Evolutionary conservation across 306 rosid genomes (phyloP).

Genomic region (Castanospermum australe): DNA sequence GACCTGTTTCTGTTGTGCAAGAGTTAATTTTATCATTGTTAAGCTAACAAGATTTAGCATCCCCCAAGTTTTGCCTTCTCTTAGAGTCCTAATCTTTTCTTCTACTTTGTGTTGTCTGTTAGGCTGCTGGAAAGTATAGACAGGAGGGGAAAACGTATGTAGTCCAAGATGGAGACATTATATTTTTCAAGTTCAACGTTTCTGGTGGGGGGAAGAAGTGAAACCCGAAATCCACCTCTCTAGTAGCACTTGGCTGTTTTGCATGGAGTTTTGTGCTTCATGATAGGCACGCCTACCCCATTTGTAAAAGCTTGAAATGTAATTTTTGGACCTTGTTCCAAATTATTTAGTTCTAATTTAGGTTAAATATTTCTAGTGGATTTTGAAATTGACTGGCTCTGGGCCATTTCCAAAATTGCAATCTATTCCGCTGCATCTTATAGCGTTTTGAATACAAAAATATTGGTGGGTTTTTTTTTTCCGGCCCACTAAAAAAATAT

Average conservation of each 20-base stretch:
- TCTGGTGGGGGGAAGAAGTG: constrained; percentile 98
- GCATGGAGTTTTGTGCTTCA: constrained; percentile 27
- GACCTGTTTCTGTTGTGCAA: neutral
- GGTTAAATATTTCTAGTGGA: constrained; percentile 19
- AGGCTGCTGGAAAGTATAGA: constrained; percentile 93
- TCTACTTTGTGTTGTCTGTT: neutral
- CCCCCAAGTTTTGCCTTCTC: neutral
- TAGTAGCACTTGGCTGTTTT: neutral
- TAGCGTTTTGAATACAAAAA: constrained; percentile 11
- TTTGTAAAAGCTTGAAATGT: constrained; percentile 37
- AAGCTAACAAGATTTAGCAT: neutral
- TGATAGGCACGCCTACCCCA: constrained; percentile 9
- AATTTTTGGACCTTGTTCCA: constrained; percentile 30
- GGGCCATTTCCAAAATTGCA: constrained; percentile 2
- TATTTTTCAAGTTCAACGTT: constrained; percentile 92
- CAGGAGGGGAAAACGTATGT: constrained; percentile 95
- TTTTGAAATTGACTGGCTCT: constrained; percentile 16
- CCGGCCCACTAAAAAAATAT: neutral
- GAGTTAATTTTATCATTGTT: neutral
- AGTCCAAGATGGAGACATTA: constrained; percentile 91
- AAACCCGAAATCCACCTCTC: constrained; percentile 27
- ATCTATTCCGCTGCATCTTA: neutral
- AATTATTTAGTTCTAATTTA: neutral
- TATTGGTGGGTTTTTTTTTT: neutral
- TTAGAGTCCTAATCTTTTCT: neutral